Evolutionary conservation across 2,329 filamentous ascomycete genomes (phyloP), one percentile per base, ranked within the genome.

Genomic region (Trichoderma koningiopsis): DNA sequence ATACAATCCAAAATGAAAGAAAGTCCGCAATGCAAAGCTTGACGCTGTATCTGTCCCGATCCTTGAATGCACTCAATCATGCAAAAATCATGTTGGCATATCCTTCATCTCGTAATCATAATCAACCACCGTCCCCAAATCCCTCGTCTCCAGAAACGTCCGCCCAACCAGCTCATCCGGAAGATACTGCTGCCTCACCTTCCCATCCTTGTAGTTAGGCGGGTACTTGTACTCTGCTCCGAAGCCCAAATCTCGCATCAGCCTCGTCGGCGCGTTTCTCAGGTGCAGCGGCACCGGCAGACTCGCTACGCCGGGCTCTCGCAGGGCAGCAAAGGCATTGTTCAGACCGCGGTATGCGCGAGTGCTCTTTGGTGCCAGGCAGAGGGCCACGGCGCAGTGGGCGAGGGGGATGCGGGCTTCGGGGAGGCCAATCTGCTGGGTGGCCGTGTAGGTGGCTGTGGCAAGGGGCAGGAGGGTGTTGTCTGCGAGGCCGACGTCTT

Each of bases 211-310:
- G 76, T 95, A 99, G 74, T 97, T 92, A 0, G 96, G 96, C 73
- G 97, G 97, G 77, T 99, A 98, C 80, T 98, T 98, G 80, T 99
- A 99, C 77, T 94, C 92, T 61, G 89, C 90, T 0, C 94, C 94
- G 76, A 94, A 97, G 0, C 93, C 95, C 73, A 98, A 82, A 73
- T 97, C 95, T 75, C 94, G 92, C 95, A 99, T 97, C 72, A 98
- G 78, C 73, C 90, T 87, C 1, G 96, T 98, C 0, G 96, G 95
- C 10, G 96, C 96, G 79, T 98, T 98, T 70, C 96, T 85, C 70
- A 99, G 80, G 78, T 98, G 96, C 49, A 96, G 80, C 2, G 96
- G 96, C 27, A 99, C 90, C 0, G 94, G 92, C 62, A 97, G 77
- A 1, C 87, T 88, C 0, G 94, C 94, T 2, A 96, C 85, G 0